Percentiles rank a stretch among this genome's conserved stretches.
These are phyloP conservation scores for Penicillium sp. DNA, from an alignment of 2,329 filamentous ascomycete species.

Conservation along the genomic window DNA sequence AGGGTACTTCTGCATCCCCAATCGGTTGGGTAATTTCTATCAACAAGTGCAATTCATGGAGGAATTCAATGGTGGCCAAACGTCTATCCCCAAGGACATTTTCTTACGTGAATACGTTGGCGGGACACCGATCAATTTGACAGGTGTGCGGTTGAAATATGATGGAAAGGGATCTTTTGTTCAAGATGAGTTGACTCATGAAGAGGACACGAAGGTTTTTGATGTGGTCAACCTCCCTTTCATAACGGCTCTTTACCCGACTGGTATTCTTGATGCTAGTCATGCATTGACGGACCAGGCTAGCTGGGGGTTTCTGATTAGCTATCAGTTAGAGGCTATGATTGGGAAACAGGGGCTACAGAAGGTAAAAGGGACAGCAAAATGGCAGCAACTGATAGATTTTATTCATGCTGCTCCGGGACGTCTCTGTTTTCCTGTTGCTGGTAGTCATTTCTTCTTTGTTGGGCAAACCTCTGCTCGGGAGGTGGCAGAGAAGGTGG, in stretches of 20 bases:
- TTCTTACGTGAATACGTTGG: constrained; percentile 16
- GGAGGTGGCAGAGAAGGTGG: constrained; percentile 10
- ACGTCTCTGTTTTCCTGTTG: constrained; percentile 1
- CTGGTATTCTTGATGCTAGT: constrained; percentile 8
- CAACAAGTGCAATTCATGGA: constrained; percentile 5
- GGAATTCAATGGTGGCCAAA: background rate
- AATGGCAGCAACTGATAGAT: constrained; percentile 1
- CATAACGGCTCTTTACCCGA: constrained; percentile 7
- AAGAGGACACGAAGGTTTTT: constrained; percentile 11
- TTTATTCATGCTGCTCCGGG: constrained; percentile 4
- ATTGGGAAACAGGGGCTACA: background rate
- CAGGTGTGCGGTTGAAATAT: constrained; percentile 11
- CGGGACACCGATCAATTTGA: constrained; percentile 15
- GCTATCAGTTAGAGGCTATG: constrained; percentile 11
- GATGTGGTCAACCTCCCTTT: constrained; percentile 10
- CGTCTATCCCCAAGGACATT: constrained; percentile 1
- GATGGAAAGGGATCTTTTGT: constrained; percentile 8
- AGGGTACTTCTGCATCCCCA: constrained; percentile 6
- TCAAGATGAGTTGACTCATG: constrained; percentile 11
- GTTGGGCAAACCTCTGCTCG: constrained; percentile 19
- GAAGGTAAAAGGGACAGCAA: background rate
- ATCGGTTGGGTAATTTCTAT: constrained; percentile 4
- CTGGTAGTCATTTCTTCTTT: constrained; percentile 26
- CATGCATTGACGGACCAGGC: constrained; percentile 13
- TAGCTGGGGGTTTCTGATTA: constrained; percentile 20